Conservation (phyloP, 805 yeast genomes). For the Schizosaccharomyces osmophilus region DNA sequence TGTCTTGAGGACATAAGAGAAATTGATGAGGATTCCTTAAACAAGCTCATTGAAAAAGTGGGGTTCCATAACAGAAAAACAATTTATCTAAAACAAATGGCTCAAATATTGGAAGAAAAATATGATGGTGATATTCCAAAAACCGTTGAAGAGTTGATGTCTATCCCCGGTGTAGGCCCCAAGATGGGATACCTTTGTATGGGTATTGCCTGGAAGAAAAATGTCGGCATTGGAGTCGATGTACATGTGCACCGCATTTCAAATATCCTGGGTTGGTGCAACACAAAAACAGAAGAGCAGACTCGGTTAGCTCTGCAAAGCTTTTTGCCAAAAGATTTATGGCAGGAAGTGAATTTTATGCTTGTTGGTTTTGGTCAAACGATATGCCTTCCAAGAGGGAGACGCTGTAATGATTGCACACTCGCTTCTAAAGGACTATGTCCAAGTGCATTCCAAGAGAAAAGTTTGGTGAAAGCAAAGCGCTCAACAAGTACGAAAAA, state of each 20-base stretch:
- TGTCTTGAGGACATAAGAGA: slow-evolving; percentile 11
- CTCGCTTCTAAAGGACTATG: slow-evolving; percentile 15
- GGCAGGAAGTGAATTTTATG: slow-evolving; percentile 64
- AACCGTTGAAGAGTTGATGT: slow-evolving; percentile 34
- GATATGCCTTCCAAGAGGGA: slow-evolving; percentile 45
- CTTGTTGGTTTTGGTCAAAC: slow-evolving; percentile 82
- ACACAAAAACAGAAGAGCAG: slow-evolving; percentile 33
- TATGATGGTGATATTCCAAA: slow-evolving; percentile 49
- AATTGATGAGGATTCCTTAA: slow-evolving; percentile 28
- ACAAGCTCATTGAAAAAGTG: slow-evolving; percentile 42
- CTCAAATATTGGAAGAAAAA: slow-evolving; percentile 24
- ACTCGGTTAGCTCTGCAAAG: slow-evolving; percentile 40
- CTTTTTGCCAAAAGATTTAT: slow-evolving; percentile 47
- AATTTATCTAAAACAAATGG: slow-evolving; percentile 33
- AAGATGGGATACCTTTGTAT: slow-evolving; percentile 69
- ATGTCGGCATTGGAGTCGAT: slow-evolving; percentile 71
- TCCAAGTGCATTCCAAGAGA: not conserved
- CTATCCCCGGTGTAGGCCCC: slow-evolving; percentile 80
- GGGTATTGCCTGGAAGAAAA: slow-evolving; percentile 56
- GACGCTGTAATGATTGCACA: slow-evolving; percentile 41
- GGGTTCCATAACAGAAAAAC: slow-evolving; percentile 75
- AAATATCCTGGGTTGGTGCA: not conserved
- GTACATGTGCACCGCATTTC: slow-evolving; percentile 51
- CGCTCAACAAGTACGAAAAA: not conserved
- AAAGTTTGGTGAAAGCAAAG: not conserved